phyloP scores from a whole-genome alignment of 148 eudicot genomes.

The Gaultheria prostrata region DNA sequence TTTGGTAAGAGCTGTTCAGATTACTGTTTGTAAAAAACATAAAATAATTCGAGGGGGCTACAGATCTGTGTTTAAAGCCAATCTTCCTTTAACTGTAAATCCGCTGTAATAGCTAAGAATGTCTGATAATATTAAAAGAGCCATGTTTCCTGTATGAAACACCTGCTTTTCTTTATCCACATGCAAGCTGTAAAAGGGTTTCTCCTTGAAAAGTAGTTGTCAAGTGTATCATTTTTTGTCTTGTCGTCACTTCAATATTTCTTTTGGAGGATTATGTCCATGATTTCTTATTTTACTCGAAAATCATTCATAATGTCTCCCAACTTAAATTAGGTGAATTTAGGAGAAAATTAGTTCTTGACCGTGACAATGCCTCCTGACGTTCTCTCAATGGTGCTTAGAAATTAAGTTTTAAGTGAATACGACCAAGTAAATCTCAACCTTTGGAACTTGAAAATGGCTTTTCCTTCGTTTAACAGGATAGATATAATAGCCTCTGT shows the following conservation, averaged over 20 bases:
- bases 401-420: not conserved
- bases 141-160: not conserved
- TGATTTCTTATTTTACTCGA: not conserved
- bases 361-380: not conserved
- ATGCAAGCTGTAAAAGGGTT: not conserved
- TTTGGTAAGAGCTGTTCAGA: slow-evolving; percentile 48
- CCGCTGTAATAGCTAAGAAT: not conserved
- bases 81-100: not conserved
- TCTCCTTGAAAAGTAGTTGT: not conserved
- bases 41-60: not conserved
- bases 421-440: not conserved
- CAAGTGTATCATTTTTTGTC: not conserved
- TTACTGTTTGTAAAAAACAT: not conserved
- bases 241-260: not conserved
- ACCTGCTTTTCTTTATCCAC: not conserved
- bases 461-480: not conserved
- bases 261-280: not conserved
- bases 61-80: not conserved
- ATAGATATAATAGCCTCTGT: not conserved
- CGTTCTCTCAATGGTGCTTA: not conserved
- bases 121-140: not conserved
- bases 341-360: not conserved
- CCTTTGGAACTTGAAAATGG: not conserved
- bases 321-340: not conserved
- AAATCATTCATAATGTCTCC: not conserved